phyloP scores from a whole-genome alignment of 768 basidiomycete genomes.

The Cantharellus anzutake region DNA sequence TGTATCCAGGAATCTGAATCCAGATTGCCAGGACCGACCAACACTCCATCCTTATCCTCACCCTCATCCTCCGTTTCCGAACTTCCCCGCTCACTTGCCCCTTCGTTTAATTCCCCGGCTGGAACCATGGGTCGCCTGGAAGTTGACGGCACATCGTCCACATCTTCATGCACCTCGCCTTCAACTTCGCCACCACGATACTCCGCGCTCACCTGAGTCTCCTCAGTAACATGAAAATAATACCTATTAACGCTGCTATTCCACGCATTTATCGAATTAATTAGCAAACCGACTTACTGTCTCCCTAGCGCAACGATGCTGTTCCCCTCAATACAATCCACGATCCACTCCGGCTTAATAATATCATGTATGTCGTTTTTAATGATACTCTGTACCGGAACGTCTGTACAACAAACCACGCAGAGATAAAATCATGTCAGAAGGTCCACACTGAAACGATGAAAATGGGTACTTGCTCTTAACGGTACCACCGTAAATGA shows the following conservation, averaged over 20 bases:
- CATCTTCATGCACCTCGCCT: not conserved
- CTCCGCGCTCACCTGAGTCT: not conserved
- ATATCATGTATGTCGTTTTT: slow-evolving; percentile 54
- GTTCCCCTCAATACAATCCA: slow-evolving; percentile 47
- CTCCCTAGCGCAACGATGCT: slow-evolving; percentile 41
- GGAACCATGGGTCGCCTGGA: not conserved
- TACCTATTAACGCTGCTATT: slow-evolving; percentile 13
- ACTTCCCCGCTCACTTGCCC: slow-evolving; percentile 11
- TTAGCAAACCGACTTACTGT: slow-evolving; percentile 30
- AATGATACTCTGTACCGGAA: slow-evolving; percentile 50
- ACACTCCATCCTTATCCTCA: slow-evolving; percentile 9
- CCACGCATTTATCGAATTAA: not conserved
- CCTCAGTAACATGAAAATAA: not conserved
- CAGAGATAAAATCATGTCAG: not conserved
- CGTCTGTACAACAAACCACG: slow-evolving; percentile 26
- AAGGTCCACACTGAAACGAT: no score
- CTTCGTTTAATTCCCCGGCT: not conserved
- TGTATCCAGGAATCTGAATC: slow-evolving; percentile 1
- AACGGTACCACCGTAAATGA: slow-evolving; percentile 49
- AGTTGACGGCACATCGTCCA: not conserved
- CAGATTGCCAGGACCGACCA: not conserved
- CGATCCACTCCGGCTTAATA: slow-evolving; percentile 64
- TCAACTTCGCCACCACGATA: not conserved
- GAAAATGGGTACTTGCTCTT: slow-evolving; percentile 37
- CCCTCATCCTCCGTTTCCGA: slow-evolving; percentile 10